Base-by-base conservation (phyloP, 2,329 filamentous ascomycete genomes). In the Epichloe gansuensis region DNA sequence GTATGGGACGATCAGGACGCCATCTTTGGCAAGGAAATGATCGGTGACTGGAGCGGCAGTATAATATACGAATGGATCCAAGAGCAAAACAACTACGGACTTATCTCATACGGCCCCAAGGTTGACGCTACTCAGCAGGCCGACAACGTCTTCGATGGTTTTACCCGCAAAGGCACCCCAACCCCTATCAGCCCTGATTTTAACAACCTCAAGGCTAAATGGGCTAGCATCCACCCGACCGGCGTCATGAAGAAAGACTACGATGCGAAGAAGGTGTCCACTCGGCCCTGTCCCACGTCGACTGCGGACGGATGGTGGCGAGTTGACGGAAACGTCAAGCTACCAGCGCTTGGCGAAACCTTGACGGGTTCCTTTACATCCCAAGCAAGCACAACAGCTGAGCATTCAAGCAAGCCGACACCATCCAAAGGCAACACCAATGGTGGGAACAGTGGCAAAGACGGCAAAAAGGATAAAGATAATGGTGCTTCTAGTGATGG, bases 21-120 rank as follows among this genome's bases (percentile, higher is more conserved):
- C 48, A 88, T 95, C 59, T 85, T 93, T 61, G 85, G 86, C 44
- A 60, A 75, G 0, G 69, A 87, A 3, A 95, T 95, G 89, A 70
- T 77, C 5, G 73, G 75, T 53, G 77, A 77, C 61, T 82, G 69
- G 81, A 90, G 86, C 50, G 89, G 89, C 52, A 77, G 86, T 51
- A 90, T 95, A 57, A 76, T 94, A 58, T 94, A 95, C 69, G 88
- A 95, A 65, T 95, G 89, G 89, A 88, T 94, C 57, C 72, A 91
- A 64, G 89, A 94, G 68, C 73, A 78, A 49, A 94, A 95, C 67
- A 69, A 88, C 62, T 95, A 94, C 67, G 89, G 89, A 41, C 74
- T 95, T 38, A 78, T 94, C 60, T 82, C 77, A 21, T 95, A 95
- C 64, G 87, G 85, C 1, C 71, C 78, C 3, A 68, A 73, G n/a